phyloP scores from a whole-genome alignment of 1,284 basidiomycete species.

The Apiotrichum sp. region DNA sequence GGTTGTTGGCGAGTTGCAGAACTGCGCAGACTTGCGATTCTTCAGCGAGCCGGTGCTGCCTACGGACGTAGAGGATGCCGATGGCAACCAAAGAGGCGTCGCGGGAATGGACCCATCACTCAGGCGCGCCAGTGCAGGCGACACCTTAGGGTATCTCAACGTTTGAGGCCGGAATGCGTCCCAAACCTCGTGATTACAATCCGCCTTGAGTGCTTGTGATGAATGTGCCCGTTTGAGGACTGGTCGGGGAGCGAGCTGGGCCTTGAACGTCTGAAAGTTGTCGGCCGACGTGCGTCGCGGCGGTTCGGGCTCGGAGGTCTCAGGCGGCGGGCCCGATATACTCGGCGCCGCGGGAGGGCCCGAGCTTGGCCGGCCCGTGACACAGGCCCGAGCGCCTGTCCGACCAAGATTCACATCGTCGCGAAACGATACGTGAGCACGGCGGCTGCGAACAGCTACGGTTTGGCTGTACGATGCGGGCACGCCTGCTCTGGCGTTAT shows the following conservation, averaged over 20 bases:
- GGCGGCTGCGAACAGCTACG: not conserved
- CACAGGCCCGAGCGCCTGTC: not conserved
- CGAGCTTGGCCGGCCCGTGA: constrained; percentile 1
- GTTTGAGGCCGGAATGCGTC: constrained; percentile 19
- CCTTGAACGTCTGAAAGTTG: not conserved
- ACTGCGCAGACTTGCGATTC: not conserved
- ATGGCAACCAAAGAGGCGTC: not conserved
- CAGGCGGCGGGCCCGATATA: not conserved
- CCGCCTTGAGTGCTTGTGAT: not conserved
- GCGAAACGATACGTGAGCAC: constrained; percentile 17
- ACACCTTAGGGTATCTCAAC: constrained; percentile 20
- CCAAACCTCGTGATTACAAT: not conserved
- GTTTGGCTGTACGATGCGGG: not conserved
- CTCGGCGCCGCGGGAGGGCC: not conserved
- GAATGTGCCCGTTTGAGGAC: constrained; percentile 6
- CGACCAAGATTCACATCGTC: constrained; percentile 13
- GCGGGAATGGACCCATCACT: constrained; percentile 10
- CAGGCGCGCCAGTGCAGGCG: constrained; percentile 19
- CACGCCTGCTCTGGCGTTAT: not conserved
- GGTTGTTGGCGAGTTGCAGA: not conserved
- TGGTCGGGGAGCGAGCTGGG: not conserved
- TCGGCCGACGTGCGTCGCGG: constrained; percentile 7
- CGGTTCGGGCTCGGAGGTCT: not conserved
- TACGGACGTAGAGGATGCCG: not conserved
- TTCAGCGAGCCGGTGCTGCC: not conserved